Conservation (phyloP, 1,139 yeast species). For the Komagataea norvegica region DNA sequence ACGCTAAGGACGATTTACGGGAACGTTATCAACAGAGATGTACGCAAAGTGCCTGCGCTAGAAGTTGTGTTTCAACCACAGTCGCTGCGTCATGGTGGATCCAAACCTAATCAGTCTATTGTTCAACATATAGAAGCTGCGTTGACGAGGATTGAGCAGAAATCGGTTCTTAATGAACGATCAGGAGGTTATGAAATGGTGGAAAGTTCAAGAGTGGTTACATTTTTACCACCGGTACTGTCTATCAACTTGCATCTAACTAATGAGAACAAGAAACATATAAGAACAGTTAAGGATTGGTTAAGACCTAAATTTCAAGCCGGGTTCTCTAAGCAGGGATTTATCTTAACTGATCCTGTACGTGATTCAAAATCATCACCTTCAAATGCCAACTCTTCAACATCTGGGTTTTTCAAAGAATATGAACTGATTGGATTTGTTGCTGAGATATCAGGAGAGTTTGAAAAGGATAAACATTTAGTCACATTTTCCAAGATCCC, state of each 20-base stretch:
- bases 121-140: conserved; percentile 56
- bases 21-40: conserved; percentile 35
- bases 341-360: conserved; percentile 35
- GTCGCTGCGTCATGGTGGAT: conserved; percentile 29
- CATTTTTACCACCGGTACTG: conserved; percentile 60
- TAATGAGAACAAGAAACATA: conserved; percentile 45
- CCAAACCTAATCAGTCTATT: conserved; percentile 33
- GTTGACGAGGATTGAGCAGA: conserved; percentile 45
- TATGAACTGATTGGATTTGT: conserved; percentile 67
- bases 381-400: conserved; percentile 15
- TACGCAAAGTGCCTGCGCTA: conserved; percentile 35
- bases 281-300: conserved; percentile 49
- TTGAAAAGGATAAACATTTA: conserved; percentile 51
- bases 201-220: conserved; percentile 46
- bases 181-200: conserved; percentile 49
- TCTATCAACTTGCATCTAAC: conserved; percentile 55
- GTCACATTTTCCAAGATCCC: conserved; percentile 55
- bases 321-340: conserved; percentile 34
- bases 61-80: conserved; percentile 33
- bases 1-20: conserved; percentile 34
- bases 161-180: conserved; percentile 46
- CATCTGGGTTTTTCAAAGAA: conserved; percentile 32
- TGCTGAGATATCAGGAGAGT: conserved; percentile 59
- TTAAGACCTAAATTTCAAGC: conserved; percentile 56
- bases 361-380: conserved; percentile 28